These are phyloP conservation scores for Mycena leptocephala DNA, from an alignment of 768 basidiomycete species.

Conservation along the genomic window DNA sequence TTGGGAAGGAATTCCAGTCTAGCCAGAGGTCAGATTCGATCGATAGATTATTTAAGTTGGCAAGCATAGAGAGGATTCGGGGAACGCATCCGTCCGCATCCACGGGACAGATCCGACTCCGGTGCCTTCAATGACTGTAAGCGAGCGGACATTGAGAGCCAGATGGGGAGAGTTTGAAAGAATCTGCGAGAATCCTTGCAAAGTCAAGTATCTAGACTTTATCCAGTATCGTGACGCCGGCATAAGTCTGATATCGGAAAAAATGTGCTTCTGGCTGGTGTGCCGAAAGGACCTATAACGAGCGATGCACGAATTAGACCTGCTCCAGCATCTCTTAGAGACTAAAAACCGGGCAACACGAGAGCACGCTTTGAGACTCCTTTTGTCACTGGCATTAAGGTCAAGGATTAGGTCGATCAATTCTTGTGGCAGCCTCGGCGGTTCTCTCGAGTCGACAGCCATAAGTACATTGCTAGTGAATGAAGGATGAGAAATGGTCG, in stretches of 20 bases:
- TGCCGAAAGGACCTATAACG: constrained; percentile 21
- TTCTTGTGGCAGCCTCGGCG: constrained; percentile 27
- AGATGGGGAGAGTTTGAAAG: constrained; percentile 26
- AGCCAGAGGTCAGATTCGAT: neutral
- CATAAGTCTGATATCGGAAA: constrained; percentile 11
- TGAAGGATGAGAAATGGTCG: too few species aligned
- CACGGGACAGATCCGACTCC: neutral
- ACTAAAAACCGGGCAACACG: constrained; percentile 28
- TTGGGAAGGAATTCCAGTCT: constrained; percentile 5
- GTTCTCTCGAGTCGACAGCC: neutral
- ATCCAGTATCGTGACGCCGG: neutral
- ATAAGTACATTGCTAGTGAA: too few species aligned
- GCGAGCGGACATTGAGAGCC: constrained; percentile 18
- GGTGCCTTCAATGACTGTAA: constrained; percentile 4
- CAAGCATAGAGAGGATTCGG: constrained; percentile 4
- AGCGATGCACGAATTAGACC: too few species aligned
- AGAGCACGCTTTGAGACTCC: constrained; percentile 9
- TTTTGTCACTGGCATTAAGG: constrained; percentile 19
- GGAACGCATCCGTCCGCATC: constrained; percentile 14
- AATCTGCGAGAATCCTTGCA: constrained; percentile 1
- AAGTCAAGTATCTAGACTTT: neutral
- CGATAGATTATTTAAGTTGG: constrained; percentile 14
- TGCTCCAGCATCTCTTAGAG: too few species aligned
- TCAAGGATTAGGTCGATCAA: constrained; percentile 30
- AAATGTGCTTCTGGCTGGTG: constrained; percentile 31